Evolutionary conservation across 1,284 basidiomycete genomes (phyloP).

Genomic region (Leccinum subfulvum): DNA sequence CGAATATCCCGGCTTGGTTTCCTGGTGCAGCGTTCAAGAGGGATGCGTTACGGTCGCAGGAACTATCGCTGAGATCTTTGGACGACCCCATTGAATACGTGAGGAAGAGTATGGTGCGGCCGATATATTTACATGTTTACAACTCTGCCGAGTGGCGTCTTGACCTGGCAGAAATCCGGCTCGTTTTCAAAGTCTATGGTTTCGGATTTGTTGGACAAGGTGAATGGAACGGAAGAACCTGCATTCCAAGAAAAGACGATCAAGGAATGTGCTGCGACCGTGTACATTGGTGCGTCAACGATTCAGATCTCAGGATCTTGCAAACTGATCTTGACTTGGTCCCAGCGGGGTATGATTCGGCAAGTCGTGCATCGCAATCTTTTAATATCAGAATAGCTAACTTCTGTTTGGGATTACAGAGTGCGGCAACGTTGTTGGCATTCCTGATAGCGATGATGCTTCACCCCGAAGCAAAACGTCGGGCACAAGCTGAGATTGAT

Average conservation of each 20-base stretch:
- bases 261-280: constrained; percentile 32
- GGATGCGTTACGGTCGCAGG: constrained; percentile 27
- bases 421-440: constrained; percentile 15
- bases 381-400: neutral
- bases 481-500: constrained; percentile 34
- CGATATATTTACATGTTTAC: neutral
- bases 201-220: constrained; percentile 26
- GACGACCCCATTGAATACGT: constrained; percentile 31
- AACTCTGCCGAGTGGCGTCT: constrained; percentile 1
- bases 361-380: constrained; percentile 6
- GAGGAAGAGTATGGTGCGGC: constrained; percentile 27
- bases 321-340: constrained; percentile 1
- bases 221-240: constrained; percentile 17
- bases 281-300: too few relatives aligned
- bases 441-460: constrained; percentile 34
- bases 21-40: constrained; percentile 31
- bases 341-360: constrained; percentile 30
- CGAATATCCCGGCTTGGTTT: constrained; percentile 30
- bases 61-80: constrained; percentile 24
- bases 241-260: constrained; percentile 24
- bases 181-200: constrained; percentile 33
- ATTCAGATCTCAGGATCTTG: neutral
- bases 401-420: constrained; percentile 19
- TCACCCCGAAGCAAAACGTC: constrained; percentile 30
- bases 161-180: constrained; percentile 22